Evolutionary conservation across 345 rosid genomes (phyloP).

Genomic region (Salix koriyanagi): DNA sequence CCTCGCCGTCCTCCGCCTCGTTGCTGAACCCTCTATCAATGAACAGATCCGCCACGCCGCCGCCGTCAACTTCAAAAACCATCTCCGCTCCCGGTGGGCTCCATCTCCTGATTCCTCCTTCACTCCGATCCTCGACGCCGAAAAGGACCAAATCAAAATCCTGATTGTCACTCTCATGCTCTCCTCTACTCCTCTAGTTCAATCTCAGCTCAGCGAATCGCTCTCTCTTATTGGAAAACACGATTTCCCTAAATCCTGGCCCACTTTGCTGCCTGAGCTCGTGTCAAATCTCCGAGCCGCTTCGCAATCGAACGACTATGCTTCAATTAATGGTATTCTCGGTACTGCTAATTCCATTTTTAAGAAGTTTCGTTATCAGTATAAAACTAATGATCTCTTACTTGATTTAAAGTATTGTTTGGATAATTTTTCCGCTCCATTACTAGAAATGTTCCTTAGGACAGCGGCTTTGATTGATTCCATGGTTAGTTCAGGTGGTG

Average conservation of each 20-base stretch:
- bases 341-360: slow-evolving; percentile 89
- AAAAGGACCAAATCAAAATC: slow-evolving; percentile 80
- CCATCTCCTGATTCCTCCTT: slow-evolving; percentile 37
- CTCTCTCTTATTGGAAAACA: slow-evolving; percentile 82
- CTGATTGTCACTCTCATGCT: slow-evolving; percentile 84
- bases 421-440: slow-evolving; percentile 63
- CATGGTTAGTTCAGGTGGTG: slow-evolving; percentile 39
- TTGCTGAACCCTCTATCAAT: slow-evolving; percentile 65
- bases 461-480: slow-evolving; percentile 66
- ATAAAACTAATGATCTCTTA: slow-evolving; percentile 70
- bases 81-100: slow-evolving; percentile 78
- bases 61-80: slow-evolving; percentile 91
- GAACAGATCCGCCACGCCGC: slow-evolving; percentile 96
- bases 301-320: slow-evolving; percentile 44
- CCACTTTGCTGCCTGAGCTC: slow-evolving; percentile 79
- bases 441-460: slow-evolving; percentile 57
- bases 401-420: slow-evolving; percentile 81
- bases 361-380: slow-evolving; percentile 78
- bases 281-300: slow-evolving; percentile 50
- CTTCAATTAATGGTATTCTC: slow-evolving; percentile 79
- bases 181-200: slow-evolving; percentile 67
- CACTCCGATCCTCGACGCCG: slow-evolving; percentile 49
- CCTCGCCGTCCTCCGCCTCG: slow-evolving; percentile 73
- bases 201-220: slow-evolving; percentile 93
- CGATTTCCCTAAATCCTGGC: slow-evolving; percentile 88